A percentile compares a stretch with the other conserved stretches of the same genome.
These are phyloP conservation scores for Peronospora farinosa DNA, from an alignment of 352 stramenopile genomes.

Conservation along the genomic window DNA sequence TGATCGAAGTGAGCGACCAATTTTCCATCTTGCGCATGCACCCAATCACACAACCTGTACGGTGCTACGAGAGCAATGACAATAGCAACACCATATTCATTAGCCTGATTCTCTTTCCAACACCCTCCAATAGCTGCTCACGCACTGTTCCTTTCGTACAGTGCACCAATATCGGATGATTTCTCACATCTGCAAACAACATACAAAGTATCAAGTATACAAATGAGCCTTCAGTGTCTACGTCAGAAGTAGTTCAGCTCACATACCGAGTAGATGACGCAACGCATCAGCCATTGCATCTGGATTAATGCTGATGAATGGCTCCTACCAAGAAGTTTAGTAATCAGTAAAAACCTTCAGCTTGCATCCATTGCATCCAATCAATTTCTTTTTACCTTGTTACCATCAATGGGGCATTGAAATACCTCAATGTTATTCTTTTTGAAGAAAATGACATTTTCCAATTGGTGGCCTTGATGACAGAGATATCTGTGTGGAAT, in stretches of 20 bases:
- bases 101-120: neutral
- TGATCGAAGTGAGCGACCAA: slow-evolving; percentile 83
- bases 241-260: neutral
- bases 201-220: neutral
- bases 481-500: slow-evolving; percentile 58
- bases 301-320: slow-evolving; percentile 85
- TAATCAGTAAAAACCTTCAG: neutral
- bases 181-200: slow-evolving; percentile 52
- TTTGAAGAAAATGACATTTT: slow-evolving; percentile 81
- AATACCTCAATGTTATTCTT: slow-evolving; percentile 76
- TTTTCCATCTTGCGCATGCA: slow-evolving; percentile 86
- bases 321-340: slow-evolving; percentile 39
- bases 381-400: slow-evolving; percentile 45
- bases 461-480: slow-evolving; percentile 75
- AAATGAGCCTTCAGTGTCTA: neutral
- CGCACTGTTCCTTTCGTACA: slow-evolving; percentile 84
- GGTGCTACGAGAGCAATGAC: slow-evolving; percentile 37
- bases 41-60: slow-evolving; percentile 79
- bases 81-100: neutral
- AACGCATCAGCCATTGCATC: slow-evolving; percentile 75
- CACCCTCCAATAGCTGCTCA: neutral
- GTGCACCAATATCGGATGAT: slow-evolving; percentile 84
- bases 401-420: slow-evolving; percentile 82
- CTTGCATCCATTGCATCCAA: neutral
- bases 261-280: slow-evolving; percentile 62